phyloP scores from a whole-genome alignment of 768 basidiomycete genomes.

The Lactifluus echinatus region DNA sequence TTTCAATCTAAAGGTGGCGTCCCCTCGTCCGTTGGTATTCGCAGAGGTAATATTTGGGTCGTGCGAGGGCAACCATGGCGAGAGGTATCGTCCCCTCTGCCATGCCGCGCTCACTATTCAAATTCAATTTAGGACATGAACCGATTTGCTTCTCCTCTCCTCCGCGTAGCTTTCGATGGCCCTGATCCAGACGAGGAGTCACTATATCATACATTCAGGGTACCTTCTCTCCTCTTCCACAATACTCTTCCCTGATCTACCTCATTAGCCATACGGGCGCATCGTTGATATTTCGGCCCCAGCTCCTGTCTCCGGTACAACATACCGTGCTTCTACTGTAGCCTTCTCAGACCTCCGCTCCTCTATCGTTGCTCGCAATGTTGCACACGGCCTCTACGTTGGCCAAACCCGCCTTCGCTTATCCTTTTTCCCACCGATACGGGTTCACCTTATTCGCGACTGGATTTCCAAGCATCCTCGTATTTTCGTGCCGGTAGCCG shows the following conservation, averaged over 20 bases:
- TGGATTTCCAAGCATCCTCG: constrained; percentile 86
- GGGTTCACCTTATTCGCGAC: constrained; percentile 56
- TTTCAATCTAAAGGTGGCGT: constrained; percentile 43
- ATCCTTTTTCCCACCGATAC: constrained; percentile 55
- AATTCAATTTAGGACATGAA: constrained; percentile 61
- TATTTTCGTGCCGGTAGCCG: constrained; percentile 67
- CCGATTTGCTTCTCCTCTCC: constrained; percentile 61
- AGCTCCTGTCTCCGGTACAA: constrained; percentile 52
- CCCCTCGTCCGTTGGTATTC: constrained; percentile 53
- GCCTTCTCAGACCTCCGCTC: constrained; percentile 54
- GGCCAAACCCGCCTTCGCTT: constrained; percentile 41
- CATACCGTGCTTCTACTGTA: constrained; percentile 55
- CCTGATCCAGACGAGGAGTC: constrained; percentile 77
- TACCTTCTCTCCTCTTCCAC: constrained; percentile 29
- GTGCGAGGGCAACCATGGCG: constrained; percentile 75
- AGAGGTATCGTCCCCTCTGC: constrained; percentile 42
- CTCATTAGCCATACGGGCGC: constrained; percentile 65
- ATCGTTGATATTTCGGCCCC: constrained; percentile 62
- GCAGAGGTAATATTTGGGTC: constrained; percentile 51
- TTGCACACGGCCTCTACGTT: constrained; percentile 50
- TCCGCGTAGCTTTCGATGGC: constrained; percentile 82
- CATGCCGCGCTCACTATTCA: background rate
- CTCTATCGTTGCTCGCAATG: constrained; percentile 78
- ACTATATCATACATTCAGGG: constrained; percentile 71
- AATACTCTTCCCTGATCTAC: constrained; percentile 4